phyloP scores from a whole-genome alignment of 495 filamentous ascomycete genomes.

The Xylaria acuta region DNA sequence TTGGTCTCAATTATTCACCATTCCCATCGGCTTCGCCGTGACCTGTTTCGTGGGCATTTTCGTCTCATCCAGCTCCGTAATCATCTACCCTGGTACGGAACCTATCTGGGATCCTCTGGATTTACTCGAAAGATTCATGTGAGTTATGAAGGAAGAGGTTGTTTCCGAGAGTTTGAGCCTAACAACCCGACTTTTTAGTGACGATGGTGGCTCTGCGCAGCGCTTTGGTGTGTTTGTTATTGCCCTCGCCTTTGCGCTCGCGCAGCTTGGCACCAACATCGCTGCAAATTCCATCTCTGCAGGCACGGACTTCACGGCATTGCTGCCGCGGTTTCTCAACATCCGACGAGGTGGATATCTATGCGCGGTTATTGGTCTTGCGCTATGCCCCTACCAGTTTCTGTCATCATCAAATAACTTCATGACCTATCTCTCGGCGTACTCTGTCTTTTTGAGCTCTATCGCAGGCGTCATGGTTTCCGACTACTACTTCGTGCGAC shows the following conservation, averaged over 20 bases:
- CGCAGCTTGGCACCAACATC: conserved; percentile 92
- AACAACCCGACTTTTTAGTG: conserved; percentile 22
- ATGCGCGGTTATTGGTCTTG: conserved; percentile 81
- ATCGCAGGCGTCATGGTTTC: conserved; percentile 89
- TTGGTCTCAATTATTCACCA: conserved; percentile 90
- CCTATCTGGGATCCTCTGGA: conserved; percentile 88
- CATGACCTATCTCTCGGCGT: conserved; percentile 92
- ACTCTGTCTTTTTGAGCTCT: conserved; percentile 93
- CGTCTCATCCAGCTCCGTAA: conserved; percentile 81
- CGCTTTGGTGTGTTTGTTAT: conserved; percentile 93
- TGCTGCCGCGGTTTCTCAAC: conserved; percentile 85
- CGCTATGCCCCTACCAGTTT: conserved; percentile 90
- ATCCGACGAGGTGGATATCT: conserved; percentile 92
- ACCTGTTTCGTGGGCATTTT: conserved; percentile 95
- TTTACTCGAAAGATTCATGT: conserved; percentile 75
- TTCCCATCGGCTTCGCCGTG: conserved; percentile 83
- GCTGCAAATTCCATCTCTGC: conserved; percentile 90
- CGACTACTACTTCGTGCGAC: conserved; percentile 90
- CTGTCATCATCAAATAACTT: conserved; percentile 82
- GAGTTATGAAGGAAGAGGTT: conserved; percentile 27
- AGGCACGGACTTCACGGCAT: conserved; percentile 88
- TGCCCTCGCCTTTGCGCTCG: conserved; percentile 78
- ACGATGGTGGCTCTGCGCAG: conserved; percentile 73
- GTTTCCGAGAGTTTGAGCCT: background rate
- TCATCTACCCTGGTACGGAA: conserved; percentile 71